These are phyloP conservation scores for Pseudopithomyces maydicus DNA, from an alignment of 2,329 filamentous ascomycete species.

Conservation along the genomic window DNA sequence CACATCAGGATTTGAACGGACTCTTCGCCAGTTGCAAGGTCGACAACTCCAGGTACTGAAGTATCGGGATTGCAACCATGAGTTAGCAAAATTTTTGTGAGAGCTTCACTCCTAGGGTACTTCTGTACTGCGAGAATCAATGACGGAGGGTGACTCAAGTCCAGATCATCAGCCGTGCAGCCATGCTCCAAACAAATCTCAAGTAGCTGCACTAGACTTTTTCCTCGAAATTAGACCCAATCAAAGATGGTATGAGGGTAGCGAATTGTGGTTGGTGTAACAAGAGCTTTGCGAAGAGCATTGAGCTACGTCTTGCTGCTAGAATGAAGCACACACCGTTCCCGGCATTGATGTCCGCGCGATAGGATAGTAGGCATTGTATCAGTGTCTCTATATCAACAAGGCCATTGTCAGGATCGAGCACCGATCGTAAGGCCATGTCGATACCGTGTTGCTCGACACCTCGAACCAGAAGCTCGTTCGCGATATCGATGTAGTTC, in stretches of 20 bases:
- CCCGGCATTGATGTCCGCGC: conserved; percentile 36
- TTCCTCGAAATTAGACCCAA: conserved; percentile 59
- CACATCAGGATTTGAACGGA: conserved; percentile 63
- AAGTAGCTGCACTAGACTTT: conserved; percentile 49
- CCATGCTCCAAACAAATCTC: conserved; percentile 61
- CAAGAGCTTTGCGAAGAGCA: conserved; percentile 33
- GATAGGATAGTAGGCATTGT: conserved; percentile 29
- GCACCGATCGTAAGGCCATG: conserved; percentile 3
- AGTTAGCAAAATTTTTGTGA: conserved; percentile 26
- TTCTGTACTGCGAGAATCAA: conserved; percentile 32
- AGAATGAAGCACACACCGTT: conserved; percentile 38
- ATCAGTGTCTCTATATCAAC: conserved; percentile 19
- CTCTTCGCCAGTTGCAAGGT: conserved; percentile 58
- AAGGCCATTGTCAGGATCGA: conserved; percentile 23
- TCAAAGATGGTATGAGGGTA: conserved; percentile 62
- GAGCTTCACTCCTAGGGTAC: conserved; percentile 28
- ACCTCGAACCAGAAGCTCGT: conserved; percentile 29
- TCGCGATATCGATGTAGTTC: conserved; percentile 20
- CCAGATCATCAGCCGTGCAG: conserved; percentile 28
- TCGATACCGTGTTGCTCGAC: conserved; percentile 34
- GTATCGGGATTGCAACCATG: conserved; percentile 46
- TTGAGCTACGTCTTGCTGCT: conserved; percentile 29
- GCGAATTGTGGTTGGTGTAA: conserved; percentile 55
- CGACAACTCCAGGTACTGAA: conserved; percentile 51
- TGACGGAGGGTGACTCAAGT: conserved; percentile 11